Conservation (phyloP, 2,329 filamentous ascomycete species). For the Aspergillus persii region DNA sequence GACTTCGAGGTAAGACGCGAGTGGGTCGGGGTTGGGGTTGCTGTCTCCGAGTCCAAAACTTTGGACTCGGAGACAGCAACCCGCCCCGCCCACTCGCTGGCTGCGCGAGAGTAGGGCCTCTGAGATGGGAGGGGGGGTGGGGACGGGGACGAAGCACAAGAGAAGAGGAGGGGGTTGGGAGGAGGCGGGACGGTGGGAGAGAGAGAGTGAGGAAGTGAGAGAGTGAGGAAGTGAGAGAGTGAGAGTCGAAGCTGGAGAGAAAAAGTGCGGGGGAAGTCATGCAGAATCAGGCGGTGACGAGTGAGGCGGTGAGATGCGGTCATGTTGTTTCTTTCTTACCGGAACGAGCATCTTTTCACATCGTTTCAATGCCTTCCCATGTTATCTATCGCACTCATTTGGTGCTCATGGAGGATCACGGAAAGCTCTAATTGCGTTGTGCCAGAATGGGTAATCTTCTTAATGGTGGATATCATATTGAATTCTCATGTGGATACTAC, state of each 20-base stretch:
- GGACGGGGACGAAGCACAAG: background rate
- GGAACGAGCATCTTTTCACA: background rate
- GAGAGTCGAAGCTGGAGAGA: background rate
- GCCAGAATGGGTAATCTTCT: background rate
- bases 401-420: background rate
- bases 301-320: background rate
- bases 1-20: conserved; percentile 14
- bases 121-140: background rate
- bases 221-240: background rate
- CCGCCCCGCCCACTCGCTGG: background rate
- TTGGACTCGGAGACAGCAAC: background rate
- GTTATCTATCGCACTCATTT: no score
- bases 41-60: background rate
- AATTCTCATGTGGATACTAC: background rate
- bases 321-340: background rate
- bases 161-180: no score
- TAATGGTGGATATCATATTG: background rate
- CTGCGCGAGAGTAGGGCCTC: background rate
- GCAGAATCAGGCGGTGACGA: background rate
- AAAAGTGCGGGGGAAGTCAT: background rate
- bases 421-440: background rate
- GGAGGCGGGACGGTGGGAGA: background rate
- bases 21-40: conserved; percentile 16
- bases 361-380: no score
- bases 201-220: background rate